A percentile compares a stretch with the other conserved stretches of the same genome.
Evolutionary conservation across 208 protist species (phyloP).

Genomic region (Trichomonas gallinae): DNA sequence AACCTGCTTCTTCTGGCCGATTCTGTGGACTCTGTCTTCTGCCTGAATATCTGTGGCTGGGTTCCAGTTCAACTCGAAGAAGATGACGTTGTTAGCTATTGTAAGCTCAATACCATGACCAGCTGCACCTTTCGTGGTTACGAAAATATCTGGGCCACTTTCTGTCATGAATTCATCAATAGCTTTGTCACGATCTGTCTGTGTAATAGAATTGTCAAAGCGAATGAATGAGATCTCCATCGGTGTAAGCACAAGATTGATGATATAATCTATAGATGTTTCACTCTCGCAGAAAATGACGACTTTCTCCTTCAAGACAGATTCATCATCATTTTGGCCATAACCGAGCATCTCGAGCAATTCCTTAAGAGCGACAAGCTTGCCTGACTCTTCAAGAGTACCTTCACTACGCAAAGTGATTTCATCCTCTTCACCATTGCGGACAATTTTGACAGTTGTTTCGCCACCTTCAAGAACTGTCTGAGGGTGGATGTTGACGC

Average conservation of each 20-base stretch:
- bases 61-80: constrained; percentile 10
- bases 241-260: background rate
- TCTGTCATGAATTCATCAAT: background rate
- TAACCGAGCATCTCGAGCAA: background rate
- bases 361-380: background rate
- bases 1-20: background rate
- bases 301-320: background rate
- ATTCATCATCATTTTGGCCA: background rate
- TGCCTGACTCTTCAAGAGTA: background rate
- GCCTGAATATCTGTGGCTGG: background rate
- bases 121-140: background rate
- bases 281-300: background rate
- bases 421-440: background rate
- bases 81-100: background rate
- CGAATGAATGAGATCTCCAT: background rate
- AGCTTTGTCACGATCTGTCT: background rate
- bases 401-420: background rate
- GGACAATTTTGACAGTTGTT: too few species aligned
- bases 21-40: background rate
- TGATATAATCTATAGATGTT: background rate
- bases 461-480: background rate
- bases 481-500: background rate
- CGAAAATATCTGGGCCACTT: background rate
- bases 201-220: background rate
- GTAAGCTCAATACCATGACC: background rate